Evolutionary conservation across 306 rosid genomes (phyloP), one percentile per base, ranked within the genome.

Genomic region (Sechiopsis laciniata): DNA sequence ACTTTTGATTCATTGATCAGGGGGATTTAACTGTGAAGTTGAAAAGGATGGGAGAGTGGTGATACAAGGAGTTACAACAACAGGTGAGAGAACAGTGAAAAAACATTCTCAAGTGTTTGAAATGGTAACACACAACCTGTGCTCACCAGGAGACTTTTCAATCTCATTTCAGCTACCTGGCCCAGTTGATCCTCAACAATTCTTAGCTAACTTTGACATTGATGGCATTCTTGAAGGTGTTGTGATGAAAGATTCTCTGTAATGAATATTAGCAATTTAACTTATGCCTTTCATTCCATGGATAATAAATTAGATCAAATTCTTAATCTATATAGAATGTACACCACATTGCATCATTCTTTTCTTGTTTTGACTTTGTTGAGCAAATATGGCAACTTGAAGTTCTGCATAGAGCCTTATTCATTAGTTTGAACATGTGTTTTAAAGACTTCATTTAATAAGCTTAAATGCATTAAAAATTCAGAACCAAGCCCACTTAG

Each of bases 161-260:
- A 51, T 87, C 77, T 29, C 91, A 10, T 85, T 92, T 85, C 86
- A 80, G 83, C 87, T 90, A 56, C 95, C 95, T 16, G 92, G 96
- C 59, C 92, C 91, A 0, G 95, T 92, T 75, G 91, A 88, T 81
- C 86, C 82, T 16, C 85, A 84, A 60, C 83, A 85, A 42, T 85
- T 90, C 74, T 78, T 80, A 14, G 88, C 88, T 48, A 83, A 82
- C 76, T 90, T 92, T 51, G 89, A 83, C 71, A 87, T 80, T 74
- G 88, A 88, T 70, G 96, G 96, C 68, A 80, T 92, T 76, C 85
- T 92, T 72, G 92, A 90, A 76, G 97, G 92, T 75, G 64, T 84
- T 78, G 91, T 90, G 69, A 83, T 78, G 91, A 92, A 92, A 84
- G 37, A 20, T 19, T 67, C 21, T 6, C 20, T 20, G 11, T 12